Evolutionary conservation across 2,329 filamentous ascomycete species (phyloP), one percentile per base, ranked within the genome.

Genomic region (Kalaharituber pfeilii): DNA sequence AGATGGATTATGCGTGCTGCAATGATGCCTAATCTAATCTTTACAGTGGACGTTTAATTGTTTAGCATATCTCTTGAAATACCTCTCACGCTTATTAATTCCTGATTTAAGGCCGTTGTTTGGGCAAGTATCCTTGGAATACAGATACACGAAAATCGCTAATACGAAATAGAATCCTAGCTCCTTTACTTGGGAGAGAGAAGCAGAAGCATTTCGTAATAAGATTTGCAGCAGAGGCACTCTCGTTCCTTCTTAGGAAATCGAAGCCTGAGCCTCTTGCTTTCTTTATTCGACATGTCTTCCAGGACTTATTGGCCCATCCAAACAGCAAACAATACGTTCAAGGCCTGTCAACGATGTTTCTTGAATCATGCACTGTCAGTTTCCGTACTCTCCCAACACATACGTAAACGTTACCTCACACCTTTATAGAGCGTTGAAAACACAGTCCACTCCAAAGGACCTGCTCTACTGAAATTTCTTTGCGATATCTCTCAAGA

Each of bases 31-130:
- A 22, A 5, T 18, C 42, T 47, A 47, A 47, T 28, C 15, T 9
- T 28, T 27, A 5, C 91, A 98, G 70, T 96, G 89, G 88, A 89
- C 86, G 51, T 98, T 98, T 69, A 86, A 82, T 11, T 88, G 86
- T 62, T 73, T 98, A 54, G 87, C 91, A 47, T 98, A 93, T 74
- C 74, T 96, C 39, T 95, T 98, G 77, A 98, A 98, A 67, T 96
- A 96, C 65, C 77, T 98, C 4, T 93, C 87, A 1, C 81, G 86
- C 59, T 75, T 96, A 0, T 70, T 98, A 22, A 84, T 91, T 0
- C 82, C 86, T 3, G 85, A 98, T 65, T 70, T 98, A 59, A 75
- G 84, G 58, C 86, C 89, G 49, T 81, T 93, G 1, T 88, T 86
- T 66, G 78, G 86, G 64, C 78, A 20, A 13, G 42, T 47, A 5